Evolutionary conservation across 805 yeast genomes (phyloP).

Genomic region (Suhomyces kilbournensis): DNA sequence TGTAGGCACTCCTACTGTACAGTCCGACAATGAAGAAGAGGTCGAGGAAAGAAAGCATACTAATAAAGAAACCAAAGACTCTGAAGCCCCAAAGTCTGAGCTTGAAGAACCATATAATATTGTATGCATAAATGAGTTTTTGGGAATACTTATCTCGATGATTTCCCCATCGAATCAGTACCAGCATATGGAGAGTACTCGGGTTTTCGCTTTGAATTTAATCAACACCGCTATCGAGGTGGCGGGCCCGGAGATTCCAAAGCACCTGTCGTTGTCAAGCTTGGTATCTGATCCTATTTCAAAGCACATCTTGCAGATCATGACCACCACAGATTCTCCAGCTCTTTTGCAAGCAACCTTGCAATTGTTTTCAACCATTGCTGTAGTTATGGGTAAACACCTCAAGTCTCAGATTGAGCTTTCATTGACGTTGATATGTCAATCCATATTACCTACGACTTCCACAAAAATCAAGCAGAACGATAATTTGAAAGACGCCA

Average conservation of each 20-base stretch:
- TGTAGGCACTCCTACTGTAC: conserved; percentile 14
- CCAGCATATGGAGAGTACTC: conserved; percentile 82
- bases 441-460: conserved; percentile 46
- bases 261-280: conserved; percentile 62
- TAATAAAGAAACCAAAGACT: conserved; percentile 12
- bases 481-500: conserved; percentile 21
- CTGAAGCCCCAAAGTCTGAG: background rate
- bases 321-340: conserved; percentile 71
- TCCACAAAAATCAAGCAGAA: conserved; percentile 11
- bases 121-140: conserved; percentile 70
- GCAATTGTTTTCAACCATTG: conserved; percentile 69
- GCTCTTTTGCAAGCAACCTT: conserved; percentile 71
- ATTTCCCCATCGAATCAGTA: conserved; percentile 78
- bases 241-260: conserved; percentile 58
- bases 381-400: conserved; percentile 60
- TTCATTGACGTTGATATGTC: conserved; percentile 60
- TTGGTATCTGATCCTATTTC: conserved; percentile 79
- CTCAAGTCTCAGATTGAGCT: conserved; percentile 81
- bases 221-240: conserved; percentile 80
- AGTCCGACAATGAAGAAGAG: conserved; percentile 13
- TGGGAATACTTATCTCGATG: conserved; percentile 73
- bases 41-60: conserved; percentile 1
- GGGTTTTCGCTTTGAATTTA: conserved; percentile 76
- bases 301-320: conserved; percentile 76
- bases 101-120: conserved; percentile 61